These are phyloP conservation scores for Pseudocercospora fijiensis DNA, from an alignment of 2,329 filamentous ascomycete genomes.

Conservation along the genomic window DNA sequence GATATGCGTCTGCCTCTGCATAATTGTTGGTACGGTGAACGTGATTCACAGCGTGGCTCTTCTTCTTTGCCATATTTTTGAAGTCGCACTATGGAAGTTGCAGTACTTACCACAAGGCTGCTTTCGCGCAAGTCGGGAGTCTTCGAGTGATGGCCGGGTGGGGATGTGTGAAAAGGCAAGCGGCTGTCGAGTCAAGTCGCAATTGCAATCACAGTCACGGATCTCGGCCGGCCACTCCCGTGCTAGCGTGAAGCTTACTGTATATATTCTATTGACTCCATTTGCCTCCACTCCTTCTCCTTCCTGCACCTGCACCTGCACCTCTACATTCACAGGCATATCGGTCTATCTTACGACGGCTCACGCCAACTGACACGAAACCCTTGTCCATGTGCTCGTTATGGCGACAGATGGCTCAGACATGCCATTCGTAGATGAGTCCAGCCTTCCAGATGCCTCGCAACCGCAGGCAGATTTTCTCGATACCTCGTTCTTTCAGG, in stretches of 20 bases:
- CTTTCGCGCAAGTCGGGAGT: neutral
- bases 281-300: neutral
- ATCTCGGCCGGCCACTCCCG: neutral
- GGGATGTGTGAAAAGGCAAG: neutral
- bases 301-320: no score
- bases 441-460: neutral
- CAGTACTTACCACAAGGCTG: slow-evolving; percentile 6
- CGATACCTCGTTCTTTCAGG: neutral
- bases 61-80: neutral
- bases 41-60: neutral
- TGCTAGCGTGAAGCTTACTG: neutral
- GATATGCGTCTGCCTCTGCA: slow-evolving; percentile 3
- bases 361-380: neutral
- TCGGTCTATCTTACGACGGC: no score
- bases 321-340: neutral
- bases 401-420: neutral
- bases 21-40: neutral
- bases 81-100: neutral
- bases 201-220: neutral
- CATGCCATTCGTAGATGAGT: neutral
- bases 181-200: neutral
- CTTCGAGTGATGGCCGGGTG: neutral
- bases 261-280: neutral
- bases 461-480: neutral
- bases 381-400: neutral